These are phyloP conservation scores for Selenicereus undatus DNA, from an alignment of 148 eudicot genomes.

Conservation along the genomic window DNA sequence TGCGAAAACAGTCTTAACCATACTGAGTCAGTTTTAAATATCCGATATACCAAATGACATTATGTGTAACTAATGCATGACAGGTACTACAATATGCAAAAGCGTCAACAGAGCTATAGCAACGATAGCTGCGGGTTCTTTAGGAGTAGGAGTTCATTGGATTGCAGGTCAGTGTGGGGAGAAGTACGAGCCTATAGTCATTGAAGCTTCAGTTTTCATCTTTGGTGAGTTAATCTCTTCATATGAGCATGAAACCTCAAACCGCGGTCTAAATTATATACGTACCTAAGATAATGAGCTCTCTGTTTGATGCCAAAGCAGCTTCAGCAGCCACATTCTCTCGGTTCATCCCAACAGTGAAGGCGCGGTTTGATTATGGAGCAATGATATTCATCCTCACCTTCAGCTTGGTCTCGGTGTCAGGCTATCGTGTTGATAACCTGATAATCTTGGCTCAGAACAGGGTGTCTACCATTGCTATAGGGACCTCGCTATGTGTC, in stretches of 20 bases:
- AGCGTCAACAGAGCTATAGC: slow-evolving; percentile 59
- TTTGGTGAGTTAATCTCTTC: slow-evolving; percentile 38
- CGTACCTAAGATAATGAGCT: not conserved
- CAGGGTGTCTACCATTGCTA: slow-evolving; percentile 59
- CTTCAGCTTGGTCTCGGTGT: slow-evolving; percentile 75
- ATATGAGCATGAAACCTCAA: not conserved
- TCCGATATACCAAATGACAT: not conserved
- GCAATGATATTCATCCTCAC: slow-evolving; percentile 91
- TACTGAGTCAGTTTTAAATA: not conserved
- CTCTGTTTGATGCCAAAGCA: slow-evolving; percentile 46
- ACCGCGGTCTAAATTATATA: not conserved
- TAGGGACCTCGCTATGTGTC: slow-evolving; percentile 74
- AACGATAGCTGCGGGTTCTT: slow-evolving; percentile 61
- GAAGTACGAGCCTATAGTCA: slow-evolving; percentile 56
- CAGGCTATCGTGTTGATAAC: slow-evolving; percentile 78
- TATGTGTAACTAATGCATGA: not conserved
- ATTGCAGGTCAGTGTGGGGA: slow-evolving; percentile 58
- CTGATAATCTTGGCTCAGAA: slow-evolving; percentile 62
- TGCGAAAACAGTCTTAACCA: too few species aligned
- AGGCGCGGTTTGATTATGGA: slow-evolving; percentile 81
- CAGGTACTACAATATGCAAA: slow-evolving; percentile 77
- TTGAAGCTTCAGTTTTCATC: slow-evolving; percentile 52
- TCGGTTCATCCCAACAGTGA: slow-evolving; percentile 75
- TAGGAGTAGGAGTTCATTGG: slow-evolving; percentile 79
- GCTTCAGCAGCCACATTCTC: slow-evolving; percentile 73